A percentile compares a stretch with the other conserved stretches of the same genome.
These are phyloP conservation scores for Aspergillus alliaceus DNA, from an alignment of 2,329 filamentous ascomycete species.

Conservation along the genomic window DNA sequence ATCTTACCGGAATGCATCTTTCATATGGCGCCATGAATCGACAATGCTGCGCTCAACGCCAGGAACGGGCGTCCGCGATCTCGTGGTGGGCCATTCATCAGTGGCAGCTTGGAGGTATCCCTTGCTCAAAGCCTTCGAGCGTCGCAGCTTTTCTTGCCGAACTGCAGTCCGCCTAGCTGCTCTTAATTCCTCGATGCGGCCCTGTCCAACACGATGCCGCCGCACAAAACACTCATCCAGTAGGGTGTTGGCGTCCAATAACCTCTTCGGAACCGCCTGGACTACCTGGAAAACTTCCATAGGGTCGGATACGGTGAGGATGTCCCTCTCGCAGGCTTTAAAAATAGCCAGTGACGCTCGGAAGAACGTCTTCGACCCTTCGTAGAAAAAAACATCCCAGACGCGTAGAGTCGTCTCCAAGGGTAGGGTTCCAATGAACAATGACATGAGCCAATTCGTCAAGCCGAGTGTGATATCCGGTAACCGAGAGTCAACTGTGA, in stretches of 20 bases:
- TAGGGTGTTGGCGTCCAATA: slow-evolving; percentile 78
- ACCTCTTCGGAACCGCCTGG: slow-evolving; percentile 76
- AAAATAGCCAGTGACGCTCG: slow-evolving; percentile 88
- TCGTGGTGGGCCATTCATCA: slow-evolving; percentile 30
- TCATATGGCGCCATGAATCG: slow-evolving; percentile 36
- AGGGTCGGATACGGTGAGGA: slow-evolving; percentile 75
- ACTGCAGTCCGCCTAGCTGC: slow-evolving; percentile 62
- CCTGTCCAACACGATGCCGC: slow-evolving; percentile 77
- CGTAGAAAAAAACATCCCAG: slow-evolving; percentile 95
- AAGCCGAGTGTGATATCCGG: slow-evolving; percentile 90
- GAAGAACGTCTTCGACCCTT: slow-evolving; percentile 91
- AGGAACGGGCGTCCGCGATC: slow-evolving; percentile 27
- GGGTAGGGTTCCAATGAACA: slow-evolving; percentile 88
- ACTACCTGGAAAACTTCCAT: slow-evolving; percentile 97
- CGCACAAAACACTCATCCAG: slow-evolving; percentile 82
- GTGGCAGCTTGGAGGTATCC: slow-evolving; percentile 33
- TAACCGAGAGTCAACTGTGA: slow-evolving; percentile 55
- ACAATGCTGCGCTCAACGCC: slow-evolving; percentile 34
- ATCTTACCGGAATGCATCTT: slow-evolving; percentile 32
- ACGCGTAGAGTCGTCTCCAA: slow-evolving; percentile 89
- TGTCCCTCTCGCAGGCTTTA: slow-evolving; percentile 80
- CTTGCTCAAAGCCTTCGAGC: slow-evolving; percentile 37
- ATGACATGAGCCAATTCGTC: slow-evolving; percentile 97
- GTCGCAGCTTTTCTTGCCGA: slow-evolving; percentile 41
- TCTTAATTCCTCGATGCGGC: slow-evolving; percentile 74